Conservation (phyloP, 768 basidiomycete genomes). For the Tricholoma flavovirens region DNA sequence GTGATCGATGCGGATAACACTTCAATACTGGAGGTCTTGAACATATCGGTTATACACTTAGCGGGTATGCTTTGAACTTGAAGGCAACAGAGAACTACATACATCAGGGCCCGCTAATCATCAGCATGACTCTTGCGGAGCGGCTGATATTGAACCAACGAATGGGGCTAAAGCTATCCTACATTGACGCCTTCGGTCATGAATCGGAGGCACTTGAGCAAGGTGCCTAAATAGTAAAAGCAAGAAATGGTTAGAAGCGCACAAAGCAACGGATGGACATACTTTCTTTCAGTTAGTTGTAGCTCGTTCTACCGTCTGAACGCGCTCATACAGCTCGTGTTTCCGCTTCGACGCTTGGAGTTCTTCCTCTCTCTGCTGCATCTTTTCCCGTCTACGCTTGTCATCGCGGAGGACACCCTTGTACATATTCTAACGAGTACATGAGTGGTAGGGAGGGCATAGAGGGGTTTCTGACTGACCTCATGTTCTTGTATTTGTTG, state of each 20-base stretch:
- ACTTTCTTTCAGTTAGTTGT: neutral
- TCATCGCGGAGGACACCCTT: slow-evolving; percentile 88
- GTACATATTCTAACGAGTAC: slow-evolving; percentile 69
- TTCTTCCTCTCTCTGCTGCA: slow-evolving; percentile 58
- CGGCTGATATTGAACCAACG: neutral
- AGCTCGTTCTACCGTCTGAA: slow-evolving; percentile 30
- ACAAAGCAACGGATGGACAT: neutral
- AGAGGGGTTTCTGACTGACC: slow-evolving; percentile 33
- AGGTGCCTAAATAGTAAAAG: too few relatives aligned
- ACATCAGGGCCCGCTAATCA: too few relatives aligned
- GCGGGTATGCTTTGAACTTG: neutral
- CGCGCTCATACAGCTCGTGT: slow-evolving; percentile 58
- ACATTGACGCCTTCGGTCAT: neutral
- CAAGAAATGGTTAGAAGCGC: neutral
- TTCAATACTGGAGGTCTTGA: neutral
- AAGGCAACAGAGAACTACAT: neutral
- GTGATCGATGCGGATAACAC: neutral
- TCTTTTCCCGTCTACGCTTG: slow-evolving; percentile 69
- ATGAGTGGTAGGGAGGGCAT: neutral
- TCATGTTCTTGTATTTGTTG: slow-evolving; percentile 81
- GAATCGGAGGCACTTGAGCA: neutral
- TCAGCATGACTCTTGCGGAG: neutral
- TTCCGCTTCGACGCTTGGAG: slow-evolving; percentile 56
- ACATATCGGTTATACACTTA: neutral
- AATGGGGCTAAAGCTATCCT: neutral